Percentiles rank a stretch among this genome's conserved stretches.
phyloP scores from a whole-genome alignment of 2,329 filamentous ascomycete genomes.

The Penicillium sp. region DNA sequence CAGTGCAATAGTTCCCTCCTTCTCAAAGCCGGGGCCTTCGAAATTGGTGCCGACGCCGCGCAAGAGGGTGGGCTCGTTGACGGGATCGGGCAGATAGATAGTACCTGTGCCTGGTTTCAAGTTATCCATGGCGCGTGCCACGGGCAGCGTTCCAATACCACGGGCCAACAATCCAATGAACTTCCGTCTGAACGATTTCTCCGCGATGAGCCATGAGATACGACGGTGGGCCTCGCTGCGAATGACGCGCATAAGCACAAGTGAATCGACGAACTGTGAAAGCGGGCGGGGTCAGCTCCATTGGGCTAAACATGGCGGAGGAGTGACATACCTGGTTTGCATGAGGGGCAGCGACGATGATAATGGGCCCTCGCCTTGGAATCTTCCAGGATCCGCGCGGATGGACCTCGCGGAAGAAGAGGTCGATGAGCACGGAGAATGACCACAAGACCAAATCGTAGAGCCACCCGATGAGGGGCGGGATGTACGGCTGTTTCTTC shows the following conservation, averaged over 20 bases:
- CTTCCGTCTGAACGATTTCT: constrained; percentile 84
- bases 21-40: constrained; percentile 63
- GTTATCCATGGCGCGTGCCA: constrained; percentile 83
- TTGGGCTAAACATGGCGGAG: background rate
- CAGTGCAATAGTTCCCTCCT: constrained; percentile 79
- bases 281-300: constrained; percentile 8
- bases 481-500: constrained; percentile 36
- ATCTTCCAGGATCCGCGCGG: constrained; percentile 94
- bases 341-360: constrained; percentile 95
- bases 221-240: constrained; percentile 81
- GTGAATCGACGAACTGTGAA: constrained; percentile 81
- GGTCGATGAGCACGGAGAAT: constrained; percentile 70
- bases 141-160: constrained; percentile 84
- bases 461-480: constrained; percentile 47
- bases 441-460: constrained; percentile 50
- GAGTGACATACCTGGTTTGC: constrained; percentile 71
- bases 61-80: constrained; percentile 76
- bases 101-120: constrained; percentile 73
- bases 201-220: constrained; percentile 87
- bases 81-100: constrained; percentile 83
- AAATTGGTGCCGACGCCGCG: constrained; percentile 80
- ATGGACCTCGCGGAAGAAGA: constrained; percentile 98
- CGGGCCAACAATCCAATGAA: constrained; percentile 86
- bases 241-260: constrained; percentile 87
- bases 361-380: constrained; percentile 77